phyloP scores from a whole-genome alignment of 768 basidiomycete genomes.

The Rhodotorula sphaerocarpa region DNA sequence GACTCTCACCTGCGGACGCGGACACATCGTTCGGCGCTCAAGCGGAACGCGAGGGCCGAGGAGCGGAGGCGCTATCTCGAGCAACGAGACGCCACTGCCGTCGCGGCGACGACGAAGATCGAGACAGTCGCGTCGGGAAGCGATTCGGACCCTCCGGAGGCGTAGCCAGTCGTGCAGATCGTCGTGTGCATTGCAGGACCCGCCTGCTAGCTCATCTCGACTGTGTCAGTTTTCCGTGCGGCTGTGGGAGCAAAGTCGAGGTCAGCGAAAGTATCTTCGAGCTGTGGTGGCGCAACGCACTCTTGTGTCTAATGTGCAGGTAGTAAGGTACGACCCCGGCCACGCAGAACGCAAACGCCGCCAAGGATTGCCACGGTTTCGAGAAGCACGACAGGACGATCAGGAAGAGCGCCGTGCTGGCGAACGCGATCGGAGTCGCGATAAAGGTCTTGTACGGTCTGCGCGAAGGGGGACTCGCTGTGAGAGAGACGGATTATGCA shows the following conservation, averaged over 20 bases:
- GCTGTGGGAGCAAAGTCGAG: neutral
- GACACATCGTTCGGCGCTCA: conserved; percentile 7
- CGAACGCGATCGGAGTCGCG: conserved; percentile 79
- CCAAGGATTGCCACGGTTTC: conserved; percentile 75
- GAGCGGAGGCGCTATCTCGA: too few species aligned
- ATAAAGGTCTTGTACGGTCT: conserved; percentile 93
- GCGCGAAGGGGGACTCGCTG: neutral
- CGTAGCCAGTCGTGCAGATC: too few species aligned
- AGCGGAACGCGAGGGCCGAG: neutral
- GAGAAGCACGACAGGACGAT: conserved; percentile 91
- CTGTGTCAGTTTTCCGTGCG: neutral
- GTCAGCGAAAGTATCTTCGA: neutral
- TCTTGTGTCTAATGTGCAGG: conserved; percentile 13
- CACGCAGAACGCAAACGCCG: conserved; percentile 52
- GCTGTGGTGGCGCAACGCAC: neutral
- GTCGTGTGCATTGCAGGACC: neutral
- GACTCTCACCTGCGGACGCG: conserved; percentile 17
- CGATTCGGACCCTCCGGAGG: too few species aligned
- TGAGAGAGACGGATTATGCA: neutral
- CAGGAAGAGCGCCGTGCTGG: conserved; percentile 77
- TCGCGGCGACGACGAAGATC: neutral
- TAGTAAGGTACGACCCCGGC: conserved; percentile 27
- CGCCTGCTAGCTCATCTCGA: conserved; percentile 16
- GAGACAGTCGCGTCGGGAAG: too few species aligned
- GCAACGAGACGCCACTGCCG: too few species aligned